These are phyloP conservation scores for Mucor circinelloides DNA, from an alignment of 371 early-diverging fungal species.

Conservation along the genomic window DNA sequence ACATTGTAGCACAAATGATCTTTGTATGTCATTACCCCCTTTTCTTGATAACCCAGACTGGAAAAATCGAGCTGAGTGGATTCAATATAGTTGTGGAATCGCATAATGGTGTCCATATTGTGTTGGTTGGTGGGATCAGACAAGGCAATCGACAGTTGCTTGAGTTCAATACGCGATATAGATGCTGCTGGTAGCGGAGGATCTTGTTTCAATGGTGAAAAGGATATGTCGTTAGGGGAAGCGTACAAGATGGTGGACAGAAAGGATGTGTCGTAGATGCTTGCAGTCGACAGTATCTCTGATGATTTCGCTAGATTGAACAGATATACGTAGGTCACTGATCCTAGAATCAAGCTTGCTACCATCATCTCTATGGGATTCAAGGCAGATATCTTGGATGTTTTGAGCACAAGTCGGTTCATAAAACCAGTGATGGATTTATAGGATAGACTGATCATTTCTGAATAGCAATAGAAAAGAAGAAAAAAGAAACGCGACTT, in stretches of 20 bases:
- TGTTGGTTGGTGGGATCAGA: background rate
- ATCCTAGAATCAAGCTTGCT: background rate
- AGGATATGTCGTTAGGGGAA: background rate
- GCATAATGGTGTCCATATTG: background rate
- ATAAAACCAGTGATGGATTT: background rate
- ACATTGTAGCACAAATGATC: background rate
- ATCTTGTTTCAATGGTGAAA: background rate
- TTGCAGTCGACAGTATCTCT: background rate
- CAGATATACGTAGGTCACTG: background rate
- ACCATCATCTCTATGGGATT: slow-evolving; percentile 3
- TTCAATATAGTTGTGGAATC: background rate
- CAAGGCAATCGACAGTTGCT: background rate
- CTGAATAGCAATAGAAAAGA: background rate
- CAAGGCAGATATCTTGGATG: background rate
- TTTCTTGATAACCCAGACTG: background rate
- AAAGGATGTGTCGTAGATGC: background rate
- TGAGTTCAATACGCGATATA: background rate
- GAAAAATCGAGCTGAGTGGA: background rate
- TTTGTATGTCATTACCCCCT: background rate
- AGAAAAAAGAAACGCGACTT: background rate
- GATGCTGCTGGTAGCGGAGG: background rate
- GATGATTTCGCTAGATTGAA: slow-evolving; percentile 1
- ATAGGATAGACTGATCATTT: background rate
- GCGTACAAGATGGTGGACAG: background rate
- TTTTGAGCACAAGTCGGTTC: background rate